Conservation (phyloP, 176 grass and related monocot species). For the Hordeum marinum region DNA sequence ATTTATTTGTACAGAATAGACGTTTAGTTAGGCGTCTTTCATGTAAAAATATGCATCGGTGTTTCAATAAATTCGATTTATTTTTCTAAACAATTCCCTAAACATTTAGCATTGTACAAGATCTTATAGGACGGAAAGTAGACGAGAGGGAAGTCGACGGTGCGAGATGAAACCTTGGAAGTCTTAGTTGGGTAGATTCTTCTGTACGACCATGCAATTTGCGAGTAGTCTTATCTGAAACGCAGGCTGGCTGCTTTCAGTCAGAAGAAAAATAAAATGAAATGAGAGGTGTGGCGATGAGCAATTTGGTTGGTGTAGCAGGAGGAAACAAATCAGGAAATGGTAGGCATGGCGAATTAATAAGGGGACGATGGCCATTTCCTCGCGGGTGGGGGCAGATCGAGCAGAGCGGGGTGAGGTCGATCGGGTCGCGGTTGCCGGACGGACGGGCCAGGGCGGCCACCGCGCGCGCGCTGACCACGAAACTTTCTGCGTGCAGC, state of each 20-base stretch:
- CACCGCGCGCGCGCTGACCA: slow-evolving; percentile 36
- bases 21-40: too few relatives aligned
- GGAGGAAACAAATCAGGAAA: slow-evolving; percentile 2
- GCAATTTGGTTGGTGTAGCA: neutral
- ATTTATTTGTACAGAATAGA: too few relatives aligned
- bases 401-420: neutral
- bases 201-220: neutral
- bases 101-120: too few relatives aligned
- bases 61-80: too few relatives aligned
- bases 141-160: slow-evolving; percentile 12
- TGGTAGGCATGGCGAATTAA: neutral
- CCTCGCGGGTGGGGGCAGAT: neutral
- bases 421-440: slow-evolving; percentile 16
- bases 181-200: slow-evolving; percentile 20
- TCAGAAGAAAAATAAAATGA: neutral
- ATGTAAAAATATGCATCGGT: too few relatives aligned
- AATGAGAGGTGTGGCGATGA: neutral
- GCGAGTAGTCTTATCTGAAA: neutral
- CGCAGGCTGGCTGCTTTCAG: neutral
- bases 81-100: too few relatives aligned
- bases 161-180: neutral
- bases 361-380: neutral
- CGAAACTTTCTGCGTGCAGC: slow-evolving; percentile 20
- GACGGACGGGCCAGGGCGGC: slow-evolving; percentile 22
- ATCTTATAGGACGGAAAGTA: neutral